Evolutionary conservation across 164 flowering plant genomes (phyloP).

Genomic region (grape (Vitis vinifera)): DNA sequence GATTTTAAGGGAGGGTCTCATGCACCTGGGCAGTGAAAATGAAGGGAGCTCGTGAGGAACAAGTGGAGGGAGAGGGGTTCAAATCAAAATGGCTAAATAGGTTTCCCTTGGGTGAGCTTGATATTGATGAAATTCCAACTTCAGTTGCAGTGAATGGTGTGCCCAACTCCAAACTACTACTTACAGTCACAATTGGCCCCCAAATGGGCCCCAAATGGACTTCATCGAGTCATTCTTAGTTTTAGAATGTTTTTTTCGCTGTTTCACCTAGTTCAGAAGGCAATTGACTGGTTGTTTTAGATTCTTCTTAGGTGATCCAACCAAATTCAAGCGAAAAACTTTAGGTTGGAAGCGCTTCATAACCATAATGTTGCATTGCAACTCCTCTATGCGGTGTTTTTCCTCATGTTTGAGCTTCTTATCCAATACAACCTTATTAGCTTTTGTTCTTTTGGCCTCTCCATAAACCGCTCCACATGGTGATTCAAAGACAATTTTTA

Average conservation of each 20-base stretch:
- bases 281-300: constrained; percentile 20
- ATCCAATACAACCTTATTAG: constrained; percentile 93
- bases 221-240: constrained; percentile 22
- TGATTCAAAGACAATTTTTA: constrained; percentile 77
- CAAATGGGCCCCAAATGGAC: constrained; percentile 35
- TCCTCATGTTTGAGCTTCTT: constrained; percentile 78
- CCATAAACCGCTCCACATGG: constrained; percentile 89
- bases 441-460: constrained; percentile 77
- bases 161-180: constrained; percentile 53
- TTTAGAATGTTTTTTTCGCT: constrained; percentile 26
- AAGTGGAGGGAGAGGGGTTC: too few species aligned
- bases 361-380: constrained; percentile 73
- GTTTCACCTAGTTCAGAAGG: constrained; percentile 28
- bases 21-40: too few species aligned
- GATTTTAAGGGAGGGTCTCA: too few species aligned
- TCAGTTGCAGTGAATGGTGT: constrained; percentile 55
- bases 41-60: too few species aligned
- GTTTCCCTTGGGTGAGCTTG: constrained; percentile 28
- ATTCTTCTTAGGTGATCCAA: constrained; percentile 49
- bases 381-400: constrained; percentile 71
- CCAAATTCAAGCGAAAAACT: constrained; percentile 69
- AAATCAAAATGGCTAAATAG: too few species aligned
- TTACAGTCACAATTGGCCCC: constrained; percentile 50
- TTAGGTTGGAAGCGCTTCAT: constrained; percentile 70
- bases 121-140: constrained; percentile 59